Conservation (phyloP, 495 filamentous ascomycete species). For the Podospora comata region DNA sequence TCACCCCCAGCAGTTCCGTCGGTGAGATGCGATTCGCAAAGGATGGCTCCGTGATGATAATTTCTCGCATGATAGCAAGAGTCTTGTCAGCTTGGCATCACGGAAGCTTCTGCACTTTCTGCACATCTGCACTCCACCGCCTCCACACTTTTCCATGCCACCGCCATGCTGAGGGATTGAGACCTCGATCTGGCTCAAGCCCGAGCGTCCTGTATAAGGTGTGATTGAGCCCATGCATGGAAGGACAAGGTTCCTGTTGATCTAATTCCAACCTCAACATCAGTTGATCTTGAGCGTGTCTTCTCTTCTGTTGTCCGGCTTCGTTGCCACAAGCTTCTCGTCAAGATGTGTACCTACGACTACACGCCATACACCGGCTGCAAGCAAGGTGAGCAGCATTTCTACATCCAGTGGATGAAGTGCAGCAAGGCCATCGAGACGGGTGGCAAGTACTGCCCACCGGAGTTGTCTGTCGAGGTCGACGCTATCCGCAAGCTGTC, state of each 20-base stretch:
- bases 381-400: constrained; percentile 27
- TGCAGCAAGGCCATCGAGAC: constrained; percentile 28
- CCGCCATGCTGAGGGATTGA: neutral
- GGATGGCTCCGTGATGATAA: neutral
- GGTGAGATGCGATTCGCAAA: neutral
- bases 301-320: constrained; percentile 3
- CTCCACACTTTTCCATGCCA: neutral
- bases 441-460: constrained; percentile 25
- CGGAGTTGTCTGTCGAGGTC: constrained; percentile 22
- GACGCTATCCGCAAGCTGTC: constrained; percentile 28
- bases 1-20: neutral
- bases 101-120: neutral
- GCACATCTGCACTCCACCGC: constrained; percentile 3
- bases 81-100: neutral
- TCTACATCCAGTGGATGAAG: constrained; percentile 36
- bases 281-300: neutral
- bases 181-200: neutral
- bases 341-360: constrained; percentile 34
- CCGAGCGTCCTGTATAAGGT: neutral
- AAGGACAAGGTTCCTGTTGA: neutral
- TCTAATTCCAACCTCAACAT: neutral
- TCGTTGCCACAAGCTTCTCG: constrained; percentile 10
- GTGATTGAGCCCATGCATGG: neutral
- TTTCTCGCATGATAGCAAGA: neutral
- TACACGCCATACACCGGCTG: constrained; percentile 34